Evolutionary conservation across 2,329 filamentous ascomycete genomes (phyloP).

Genomic region (Fusarium papillatum): DNA sequence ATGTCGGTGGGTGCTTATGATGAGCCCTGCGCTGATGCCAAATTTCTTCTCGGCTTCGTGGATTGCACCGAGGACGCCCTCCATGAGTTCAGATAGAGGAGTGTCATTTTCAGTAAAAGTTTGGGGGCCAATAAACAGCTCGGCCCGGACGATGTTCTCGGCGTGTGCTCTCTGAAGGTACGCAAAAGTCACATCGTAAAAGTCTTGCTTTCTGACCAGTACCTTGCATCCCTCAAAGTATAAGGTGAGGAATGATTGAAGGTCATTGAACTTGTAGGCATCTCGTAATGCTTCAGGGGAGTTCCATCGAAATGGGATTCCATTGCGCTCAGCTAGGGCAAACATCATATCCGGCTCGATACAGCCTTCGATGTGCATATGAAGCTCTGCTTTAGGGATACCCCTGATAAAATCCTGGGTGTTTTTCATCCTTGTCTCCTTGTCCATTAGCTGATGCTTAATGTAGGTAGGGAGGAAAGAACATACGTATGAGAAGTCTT

Average conservation of each 20-base stretch:
- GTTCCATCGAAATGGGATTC: not conserved
- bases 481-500: not conserved
- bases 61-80: not conserved
- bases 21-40: not conserved
- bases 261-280: not conserved
- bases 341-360: not conserved
- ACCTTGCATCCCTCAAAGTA: not conserved
- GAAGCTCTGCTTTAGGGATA: not conserved
- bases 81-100: not conserved
- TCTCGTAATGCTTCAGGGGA: not conserved
- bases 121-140: not conserved
- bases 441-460: not conserved
- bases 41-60: not conserved
- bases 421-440: not conserved
- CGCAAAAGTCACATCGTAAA: not conserved
- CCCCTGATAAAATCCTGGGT: not conserved
- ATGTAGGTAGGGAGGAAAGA: not conserved
- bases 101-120: not conserved
- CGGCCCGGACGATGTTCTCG: not conserved
- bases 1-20: not conserved
- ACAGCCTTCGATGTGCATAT: not conserved
- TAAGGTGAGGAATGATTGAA: not conserved
- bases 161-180: not conserved
- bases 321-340: not conserved
- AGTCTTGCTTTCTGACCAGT: not conserved